phyloP scores from a whole-genome alignment of 139 green algal genomes.

The Gonium pectorale region DNA sequence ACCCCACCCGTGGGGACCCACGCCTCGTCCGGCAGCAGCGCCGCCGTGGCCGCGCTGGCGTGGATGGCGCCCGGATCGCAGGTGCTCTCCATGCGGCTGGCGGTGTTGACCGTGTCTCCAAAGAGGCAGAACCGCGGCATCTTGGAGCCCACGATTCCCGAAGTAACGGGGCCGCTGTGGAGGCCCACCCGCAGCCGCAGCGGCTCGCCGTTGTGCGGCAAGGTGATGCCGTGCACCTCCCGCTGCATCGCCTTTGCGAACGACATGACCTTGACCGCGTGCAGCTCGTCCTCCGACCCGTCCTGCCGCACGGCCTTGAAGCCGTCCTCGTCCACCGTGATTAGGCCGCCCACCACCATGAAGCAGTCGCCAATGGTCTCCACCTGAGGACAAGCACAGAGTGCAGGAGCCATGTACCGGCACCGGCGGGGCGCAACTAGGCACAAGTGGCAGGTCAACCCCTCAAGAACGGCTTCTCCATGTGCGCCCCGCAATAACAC shows the following conservation, averaged over 20 bases:
- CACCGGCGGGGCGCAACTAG: too few species aligned
- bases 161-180: conserved; percentile 1
- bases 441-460: too few species aligned
- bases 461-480: too few species aligned
- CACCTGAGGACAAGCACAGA: too few species aligned
- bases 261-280: conserved; percentile 28
- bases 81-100: conserved; percentile 65
- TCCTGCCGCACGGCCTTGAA: conserved; percentile 25
- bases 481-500: neutral
- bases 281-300: conserved; percentile 20
- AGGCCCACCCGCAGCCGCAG: conserved; percentile 22
- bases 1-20: conserved; percentile 44
- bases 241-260: conserved; percentile 46
- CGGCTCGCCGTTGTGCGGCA: conserved; percentile 32
- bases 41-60: conserved; percentile 12
- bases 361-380: conserved; percentile 71
- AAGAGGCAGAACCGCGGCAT: conserved; percentile 54
- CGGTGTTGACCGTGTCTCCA: conserved; percentile 57
- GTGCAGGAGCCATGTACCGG: too few species aligned
- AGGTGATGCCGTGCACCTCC: neutral
- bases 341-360: conserved; percentile 47
- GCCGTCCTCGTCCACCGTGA: conserved; percentile 27
- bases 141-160: conserved; percentile 26
- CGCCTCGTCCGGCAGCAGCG: conserved; percentile 4
- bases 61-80: conserved; percentile 54